A percentile compares a stretch with the other conserved stretches of the same genome.
phyloP scores from a whole-genome alignment of 352 stramenopile genomes.

The Pythium periplocum region DNA sequence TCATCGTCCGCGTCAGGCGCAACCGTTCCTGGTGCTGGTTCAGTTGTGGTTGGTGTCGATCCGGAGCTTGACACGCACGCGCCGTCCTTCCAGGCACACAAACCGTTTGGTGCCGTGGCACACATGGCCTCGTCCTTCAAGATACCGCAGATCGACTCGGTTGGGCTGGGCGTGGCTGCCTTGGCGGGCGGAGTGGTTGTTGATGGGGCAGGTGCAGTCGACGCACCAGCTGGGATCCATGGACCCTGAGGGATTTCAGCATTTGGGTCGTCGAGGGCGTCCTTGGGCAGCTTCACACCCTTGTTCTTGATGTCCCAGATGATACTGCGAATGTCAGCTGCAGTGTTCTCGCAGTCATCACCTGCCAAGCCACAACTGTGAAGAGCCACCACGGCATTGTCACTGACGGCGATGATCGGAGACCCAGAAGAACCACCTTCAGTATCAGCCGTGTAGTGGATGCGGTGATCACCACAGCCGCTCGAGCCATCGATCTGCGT shows the following conservation, averaged over 20 bases:
- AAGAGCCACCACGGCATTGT: slow-evolving; percentile 16
- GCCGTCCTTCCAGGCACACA: slow-evolving; percentile 8
- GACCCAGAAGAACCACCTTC: slow-evolving; percentile 14
- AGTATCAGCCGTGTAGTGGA: slow-evolving; percentile 20
- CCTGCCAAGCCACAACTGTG: slow-evolving; percentile 16
- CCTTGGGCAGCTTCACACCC: slow-evolving; percentile 5
- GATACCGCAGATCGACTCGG: slow-evolving; percentile 15
- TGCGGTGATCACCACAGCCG: slow-evolving; percentile 12
- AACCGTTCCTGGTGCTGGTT: background rate
- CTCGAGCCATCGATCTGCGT: slow-evolving; percentile 8
- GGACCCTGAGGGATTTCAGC: slow-evolving; percentile 3
- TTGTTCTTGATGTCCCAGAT: slow-evolving; percentile 10
- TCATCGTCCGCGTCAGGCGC: too few species aligned
- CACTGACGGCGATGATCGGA: slow-evolving; percentile 6
- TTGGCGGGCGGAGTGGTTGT: slow-evolving; percentile 1
- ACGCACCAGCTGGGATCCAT: slow-evolving; percentile 9
- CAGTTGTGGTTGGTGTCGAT: background rate
- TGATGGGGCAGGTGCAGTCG: background rate
- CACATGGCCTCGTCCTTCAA: slow-evolving; percentile 9
- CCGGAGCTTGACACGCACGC: slow-evolving; percentile 7
- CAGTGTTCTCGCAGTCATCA: slow-evolving; percentile 12
- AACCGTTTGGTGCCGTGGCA: slow-evolving; percentile 6
- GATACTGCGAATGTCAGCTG: slow-evolving; percentile 11
- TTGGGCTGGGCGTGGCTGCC: slow-evolving; percentile 5
- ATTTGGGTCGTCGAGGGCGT: slow-evolving; percentile 10